A percentile compares a stretch with the other conserved stretches of the same genome.
These are phyloP conservation scores for Populus simonii DNA, from an alignment of 345 rosid species.

Conservation along the genomic window DNA sequence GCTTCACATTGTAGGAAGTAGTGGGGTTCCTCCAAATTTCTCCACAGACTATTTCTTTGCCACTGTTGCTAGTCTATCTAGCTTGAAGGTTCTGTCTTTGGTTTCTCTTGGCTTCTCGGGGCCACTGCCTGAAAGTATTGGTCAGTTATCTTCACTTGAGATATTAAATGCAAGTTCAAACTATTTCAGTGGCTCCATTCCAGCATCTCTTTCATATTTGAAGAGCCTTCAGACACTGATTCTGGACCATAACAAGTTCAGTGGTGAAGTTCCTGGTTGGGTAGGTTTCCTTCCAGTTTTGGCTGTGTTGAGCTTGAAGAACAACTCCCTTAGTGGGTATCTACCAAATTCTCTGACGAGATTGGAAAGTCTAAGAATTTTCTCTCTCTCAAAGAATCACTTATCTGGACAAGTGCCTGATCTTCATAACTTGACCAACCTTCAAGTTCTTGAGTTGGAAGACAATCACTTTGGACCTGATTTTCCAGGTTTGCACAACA, in stretches of 20 bases:
- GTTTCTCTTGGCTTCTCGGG: conserved; percentile 56
- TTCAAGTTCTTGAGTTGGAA: conserved; percentile 55
- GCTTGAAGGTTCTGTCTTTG: conserved; percentile 55
- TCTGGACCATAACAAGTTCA: conserved; percentile 47
- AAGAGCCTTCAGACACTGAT: conserved; percentile 49
- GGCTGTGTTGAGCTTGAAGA: conserved; percentile 52
- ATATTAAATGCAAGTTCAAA: conserved; percentile 58
- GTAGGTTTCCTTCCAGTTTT: conserved; percentile 36
- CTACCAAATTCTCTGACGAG: conserved; percentile 37
- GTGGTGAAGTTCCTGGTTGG: conserved; percentile 43
- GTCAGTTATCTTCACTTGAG: conserved; percentile 47
- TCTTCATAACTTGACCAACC: conserved; percentile 44
- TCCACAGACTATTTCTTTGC: conserved; percentile 36
- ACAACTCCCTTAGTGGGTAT: conserved; percentile 49
- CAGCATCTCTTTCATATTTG: conserved; percentile 39
- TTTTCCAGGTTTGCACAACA: conserved; percentile 44
- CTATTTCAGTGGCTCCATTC: conserved; percentile 42
- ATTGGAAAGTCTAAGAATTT: conserved; percentile 38
- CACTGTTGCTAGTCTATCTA: conserved; percentile 32
- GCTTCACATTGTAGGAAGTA: conserved; percentile 48
- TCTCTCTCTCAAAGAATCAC: conserved; percentile 39
- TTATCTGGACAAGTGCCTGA: conserved; percentile 55
- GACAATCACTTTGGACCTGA: conserved; percentile 50
- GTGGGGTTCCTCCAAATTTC: conserved; percentile 27
- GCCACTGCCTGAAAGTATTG: conserved; percentile 40